phyloP scores from a whole-genome alignment of 2,329 filamentous ascomycete species.

The Madurella fahalii region DNA sequence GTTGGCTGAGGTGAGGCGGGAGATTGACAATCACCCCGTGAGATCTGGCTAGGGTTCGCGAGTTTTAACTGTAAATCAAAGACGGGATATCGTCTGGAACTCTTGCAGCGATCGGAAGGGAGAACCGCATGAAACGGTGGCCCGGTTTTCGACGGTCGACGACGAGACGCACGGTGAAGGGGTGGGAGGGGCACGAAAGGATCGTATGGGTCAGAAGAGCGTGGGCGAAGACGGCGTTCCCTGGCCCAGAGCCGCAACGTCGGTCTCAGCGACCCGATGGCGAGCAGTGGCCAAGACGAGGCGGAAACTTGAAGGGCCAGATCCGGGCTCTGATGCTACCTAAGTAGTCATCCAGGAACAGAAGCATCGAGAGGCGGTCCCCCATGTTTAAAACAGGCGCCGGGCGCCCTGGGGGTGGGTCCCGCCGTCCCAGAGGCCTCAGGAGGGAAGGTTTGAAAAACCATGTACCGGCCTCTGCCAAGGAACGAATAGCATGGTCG shows the following conservation, averaged over 20 bases:
- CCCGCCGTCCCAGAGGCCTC: constrained; percentile 9
- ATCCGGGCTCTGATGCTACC: constrained; percentile 17
- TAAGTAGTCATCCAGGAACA: constrained; percentile 16
- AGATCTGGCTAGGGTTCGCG: neutral
- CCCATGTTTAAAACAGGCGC: constrained; percentile 8
- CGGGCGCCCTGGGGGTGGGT: neutral
- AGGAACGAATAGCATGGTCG: constrained; percentile 15
- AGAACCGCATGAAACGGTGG: neutral
- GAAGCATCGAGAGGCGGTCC: neutral
- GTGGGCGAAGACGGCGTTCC: constrained; percentile 8
- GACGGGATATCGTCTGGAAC: neutral
- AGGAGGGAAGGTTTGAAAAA: constrained; percentile 3
- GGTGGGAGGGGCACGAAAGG: too few species aligned
- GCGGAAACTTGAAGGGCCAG: constrained; percentile 8
- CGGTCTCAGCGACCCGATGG: constrained; percentile 20
- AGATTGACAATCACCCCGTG: neutral
- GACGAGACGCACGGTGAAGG: neutral
- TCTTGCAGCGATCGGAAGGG: constrained; percentile 6
- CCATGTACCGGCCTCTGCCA: constrained; percentile 23
- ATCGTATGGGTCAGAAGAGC: neutral
- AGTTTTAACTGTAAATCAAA: constrained; percentile 1
- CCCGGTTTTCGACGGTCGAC: neutral
- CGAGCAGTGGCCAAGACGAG: constrained; percentile 19
- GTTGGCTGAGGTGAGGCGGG: too few species aligned
- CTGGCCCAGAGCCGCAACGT: constrained; percentile 23